Base-by-base conservation (phyloP, 2,329 filamentous ascomycete genomes). In the Fusarium hostae region DNA sequence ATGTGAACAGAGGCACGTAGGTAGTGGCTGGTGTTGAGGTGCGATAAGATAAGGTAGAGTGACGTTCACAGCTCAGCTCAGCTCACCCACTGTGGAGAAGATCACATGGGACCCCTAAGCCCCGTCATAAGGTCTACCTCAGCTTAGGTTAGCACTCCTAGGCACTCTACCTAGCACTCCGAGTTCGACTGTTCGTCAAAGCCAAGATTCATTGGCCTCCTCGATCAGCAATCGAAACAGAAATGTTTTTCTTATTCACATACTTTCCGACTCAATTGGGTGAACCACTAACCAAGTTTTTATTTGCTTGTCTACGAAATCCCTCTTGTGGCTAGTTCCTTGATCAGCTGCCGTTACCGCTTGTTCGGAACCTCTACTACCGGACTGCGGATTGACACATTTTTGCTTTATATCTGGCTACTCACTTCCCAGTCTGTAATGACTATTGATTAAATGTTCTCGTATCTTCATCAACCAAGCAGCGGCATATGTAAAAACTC, bases 21-120 rank as follows among this genome's bases (percentile, higher is more conserved):
- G 59, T 50, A 55, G 50, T 45, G 43, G 47, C 32, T 45, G 20
- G 35, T 20, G 22, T 40, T n/a, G 45, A 32, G 43, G 37, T 34
- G 40, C 48, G 67, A 69, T 70, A 70, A 70, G 67, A 70, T 70
- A 70, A 70, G 39, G 32, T 9, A 26, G 18, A 35, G 28, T 44
- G 56, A 56, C 37, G 59, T 58, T 51, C 32, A 32, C 10, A 32
- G 20, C 47, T 47, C 34, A 60, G 37, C 40, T 24, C 28, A 22
- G 28, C 35, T 30, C 22, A 34, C 24, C 39, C 26, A 51, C n/a
- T 39, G 26, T 58, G 55, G 55, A 18, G 47, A 55, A 15, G 13
- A 20, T 68, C 63, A 63, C 47, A 45, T 43, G 57, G 39, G 26
- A 26, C 26, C 26, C 26, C 26, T 26, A 26, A 26, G 16, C 22